Evolutionary conservation across 768 basidiomycete genomes (phyloP).

Genomic region (Termitomyces sp.): DNA sequence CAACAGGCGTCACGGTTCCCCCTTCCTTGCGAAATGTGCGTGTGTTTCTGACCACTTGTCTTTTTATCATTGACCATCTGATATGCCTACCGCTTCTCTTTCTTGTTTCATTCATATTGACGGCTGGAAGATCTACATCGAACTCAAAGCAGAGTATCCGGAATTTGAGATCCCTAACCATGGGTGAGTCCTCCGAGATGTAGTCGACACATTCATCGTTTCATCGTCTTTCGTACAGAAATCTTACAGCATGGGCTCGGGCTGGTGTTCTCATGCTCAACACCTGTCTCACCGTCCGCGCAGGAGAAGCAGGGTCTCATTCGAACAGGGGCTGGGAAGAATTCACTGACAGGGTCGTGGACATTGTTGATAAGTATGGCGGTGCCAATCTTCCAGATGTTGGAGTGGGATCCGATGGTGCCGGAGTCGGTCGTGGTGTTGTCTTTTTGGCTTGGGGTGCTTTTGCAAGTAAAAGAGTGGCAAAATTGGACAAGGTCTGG

Average conservation of each 20-base stretch:
- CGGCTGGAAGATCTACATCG: slow-evolving; percentile 69
- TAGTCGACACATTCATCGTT: neutral
- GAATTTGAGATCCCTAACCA: slow-evolving; percentile 75
- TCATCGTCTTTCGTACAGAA: slow-evolving; percentile 37
- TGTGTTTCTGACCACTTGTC: neutral
- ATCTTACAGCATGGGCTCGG: slow-evolving; percentile 74
- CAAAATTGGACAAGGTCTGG: slow-evolving; percentile 66
- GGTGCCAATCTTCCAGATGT: slow-evolving; percentile 55
- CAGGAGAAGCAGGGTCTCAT: slow-evolving; percentile 74
- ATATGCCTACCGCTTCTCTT: slow-evolving; percentile 1
- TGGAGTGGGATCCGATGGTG: slow-evolving; percentile 26
- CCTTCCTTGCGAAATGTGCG: slow-evolving; percentile 81
- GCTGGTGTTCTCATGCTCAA: slow-evolving; percentile 90
- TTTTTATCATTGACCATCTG: neutral
- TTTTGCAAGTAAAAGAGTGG: slow-evolving; percentile 80
- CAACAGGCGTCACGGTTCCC: slow-evolving; percentile 64
- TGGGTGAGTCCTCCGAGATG: slow-evolving; percentile 51
- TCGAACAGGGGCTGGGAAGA: slow-evolving; percentile 85
- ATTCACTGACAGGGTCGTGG: slow-evolving; percentile 79
- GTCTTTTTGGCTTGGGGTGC: slow-evolving; percentile 89
- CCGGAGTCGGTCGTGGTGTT: slow-evolving; percentile 61
- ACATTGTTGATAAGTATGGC: slow-evolving; percentile 71
- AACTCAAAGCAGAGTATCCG: slow-evolving; percentile 80
- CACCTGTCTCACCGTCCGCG: slow-evolving; percentile 86
- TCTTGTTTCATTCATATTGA: slow-evolving; percentile 5